Conservation (phyloP, 352 stramenopile species). For the Pythium sp. region DNA sequence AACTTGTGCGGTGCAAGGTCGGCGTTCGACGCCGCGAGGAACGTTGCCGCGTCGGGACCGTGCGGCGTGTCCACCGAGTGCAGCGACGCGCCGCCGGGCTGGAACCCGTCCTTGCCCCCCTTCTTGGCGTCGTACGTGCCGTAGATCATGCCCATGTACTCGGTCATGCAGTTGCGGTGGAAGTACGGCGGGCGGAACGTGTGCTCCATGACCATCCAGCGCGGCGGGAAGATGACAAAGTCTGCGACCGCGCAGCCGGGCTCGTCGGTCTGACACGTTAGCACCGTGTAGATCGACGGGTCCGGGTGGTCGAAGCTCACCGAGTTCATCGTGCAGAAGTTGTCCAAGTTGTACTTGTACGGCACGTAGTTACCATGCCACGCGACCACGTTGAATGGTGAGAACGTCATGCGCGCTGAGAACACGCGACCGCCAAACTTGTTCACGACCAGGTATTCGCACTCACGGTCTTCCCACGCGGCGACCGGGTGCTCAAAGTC, state of each 20-base stretch:
- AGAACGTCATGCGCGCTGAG: constrained; percentile 76
- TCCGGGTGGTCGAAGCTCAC: constrained; percentile 97
- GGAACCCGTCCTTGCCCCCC: constrained; percentile 82
- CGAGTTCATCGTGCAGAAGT: constrained; percentile 95
- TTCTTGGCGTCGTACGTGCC: constrained; percentile 96
- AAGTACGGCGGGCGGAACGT: constrained; percentile 94
- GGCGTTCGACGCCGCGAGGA: constrained; percentile 84
- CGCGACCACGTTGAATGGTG: constrained; percentile 97
- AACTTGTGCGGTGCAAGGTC: constrained; percentile 89
- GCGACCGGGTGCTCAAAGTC: constrained; percentile 94
- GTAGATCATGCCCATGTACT: constrained; percentile 98
- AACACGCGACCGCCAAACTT: constrained; percentile 93
- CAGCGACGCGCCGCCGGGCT: constrained; percentile 90
- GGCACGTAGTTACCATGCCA: constrained; percentile 98
- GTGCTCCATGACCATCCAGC: constrained; percentile 92
- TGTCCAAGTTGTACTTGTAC: constrained; percentile 96
- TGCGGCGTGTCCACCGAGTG: constrained; percentile 90
- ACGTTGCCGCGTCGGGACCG: constrained; percentile 92
- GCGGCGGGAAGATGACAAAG: constrained; percentile 97
- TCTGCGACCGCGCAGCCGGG: constrained; percentile 93
- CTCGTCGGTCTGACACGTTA: constrained; percentile 94
- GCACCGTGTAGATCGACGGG: constrained; percentile 96
- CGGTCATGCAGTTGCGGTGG: constrained; percentile 96
- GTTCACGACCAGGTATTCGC: constrained; percentile 67
- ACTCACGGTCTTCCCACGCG: constrained; percentile 86